A percentile compares a stretch with the other conserved stretches of the same genome.
These are phyloP conservation scores for Wallacemonas rigidus DNA, from an alignment of 208 protist genomes.

Conservation along the genomic window DNA sequence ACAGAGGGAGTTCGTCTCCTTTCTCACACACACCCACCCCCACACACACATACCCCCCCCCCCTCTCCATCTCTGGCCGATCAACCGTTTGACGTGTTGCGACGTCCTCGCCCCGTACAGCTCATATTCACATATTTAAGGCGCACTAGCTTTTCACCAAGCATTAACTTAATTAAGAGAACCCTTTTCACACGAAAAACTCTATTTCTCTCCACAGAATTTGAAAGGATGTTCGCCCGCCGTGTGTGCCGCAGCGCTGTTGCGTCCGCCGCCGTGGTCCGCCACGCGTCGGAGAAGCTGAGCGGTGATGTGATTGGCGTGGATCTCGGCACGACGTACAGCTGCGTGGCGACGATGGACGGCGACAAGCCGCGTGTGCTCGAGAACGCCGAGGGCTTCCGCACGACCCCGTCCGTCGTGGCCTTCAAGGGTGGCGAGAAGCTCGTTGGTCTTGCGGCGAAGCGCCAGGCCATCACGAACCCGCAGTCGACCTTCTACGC, in stretches of 20 bases:
- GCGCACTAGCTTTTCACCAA: too few species aligned
- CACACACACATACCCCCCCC: too few species aligned
- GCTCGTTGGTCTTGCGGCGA: slow-evolving; percentile 70
- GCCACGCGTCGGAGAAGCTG: slow-evolving; percentile 65
- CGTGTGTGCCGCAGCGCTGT: slow-evolving; percentile 52
- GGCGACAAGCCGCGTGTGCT: slow-evolving; percentile 94
- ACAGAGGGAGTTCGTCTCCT: too few species aligned
- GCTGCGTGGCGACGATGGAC: slow-evolving; percentile 68
- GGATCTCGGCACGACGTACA: slow-evolving; percentile 87
- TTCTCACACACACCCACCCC: too few species aligned
- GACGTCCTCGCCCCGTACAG: too few species aligned
- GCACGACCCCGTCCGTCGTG: slow-evolving; percentile 86
- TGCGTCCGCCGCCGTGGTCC: slow-evolving; percentile 40
- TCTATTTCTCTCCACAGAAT: slow-evolving; percentile 5
- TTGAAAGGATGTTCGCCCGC: slow-evolving; percentile 35
- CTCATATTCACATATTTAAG: too few species aligned
- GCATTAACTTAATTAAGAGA: too few species aligned
- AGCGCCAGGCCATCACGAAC: slow-evolving; percentile 81
- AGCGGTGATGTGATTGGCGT: slow-evolving; percentile 84
- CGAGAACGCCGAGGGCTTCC: slow-evolving; percentile 78
- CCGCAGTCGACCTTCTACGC: slow-evolving; percentile 84
- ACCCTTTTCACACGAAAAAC: not conserved
- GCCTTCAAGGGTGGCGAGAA: slow-evolving; percentile 82
- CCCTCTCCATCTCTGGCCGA: too few species aligned
- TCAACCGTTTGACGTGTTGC: too few species aligned